phyloP scores from a whole-genome alignment of 2,329 filamentous ascomycete genomes.

The Aspergillus sp. region DNA sequence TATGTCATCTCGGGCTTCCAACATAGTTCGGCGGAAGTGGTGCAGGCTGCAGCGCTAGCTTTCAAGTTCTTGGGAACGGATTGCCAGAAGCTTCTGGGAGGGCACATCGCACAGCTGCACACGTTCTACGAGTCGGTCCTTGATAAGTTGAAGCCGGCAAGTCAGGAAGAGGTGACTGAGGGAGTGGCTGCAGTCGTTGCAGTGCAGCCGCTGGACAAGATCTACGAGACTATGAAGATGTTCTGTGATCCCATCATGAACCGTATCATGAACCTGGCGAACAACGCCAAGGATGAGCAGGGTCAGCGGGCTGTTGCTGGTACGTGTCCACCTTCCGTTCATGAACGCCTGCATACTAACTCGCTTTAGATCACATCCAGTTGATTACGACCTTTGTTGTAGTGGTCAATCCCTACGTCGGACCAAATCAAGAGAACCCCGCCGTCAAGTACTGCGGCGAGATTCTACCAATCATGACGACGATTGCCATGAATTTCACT shows the following conservation, averaged over 20 bases:
- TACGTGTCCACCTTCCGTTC: slow-evolving; percentile 31
- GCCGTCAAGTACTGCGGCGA: slow-evolving; percentile 96
- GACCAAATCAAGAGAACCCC: slow-evolving; percentile 72
- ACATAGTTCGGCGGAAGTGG: slow-evolving; percentile 82
- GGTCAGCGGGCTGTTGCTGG: slow-evolving; percentile 82
- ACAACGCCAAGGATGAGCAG: slow-evolving; percentile 77
- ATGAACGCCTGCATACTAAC: slow-evolving; percentile 11
- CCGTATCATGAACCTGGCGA: slow-evolving; percentile 80
- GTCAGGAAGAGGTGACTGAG: slow-evolving; percentile 94
- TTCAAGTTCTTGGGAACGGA: slow-evolving; percentile 98
- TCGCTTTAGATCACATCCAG: slow-evolving; percentile 71
- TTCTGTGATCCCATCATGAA: slow-evolving; percentile 90
- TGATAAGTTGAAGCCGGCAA: slow-evolving; percentile 77
- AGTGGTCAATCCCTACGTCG: slow-evolving; percentile 69
- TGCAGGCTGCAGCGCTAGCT: slow-evolving; percentile 85
- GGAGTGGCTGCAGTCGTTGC: slow-evolving; percentile 90
- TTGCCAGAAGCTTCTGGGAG: slow-evolving; percentile 80
- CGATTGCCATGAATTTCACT: slow-evolving; percentile 84
- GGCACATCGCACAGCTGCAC: slow-evolving; percentile 81
- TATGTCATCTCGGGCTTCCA: slow-evolving; percentile 94
- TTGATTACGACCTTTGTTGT: slow-evolving; percentile 90
- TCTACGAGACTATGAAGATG: slow-evolving; percentile 81
- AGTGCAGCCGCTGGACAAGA: slow-evolving; percentile 74
- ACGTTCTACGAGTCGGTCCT: slow-evolving; percentile 88
- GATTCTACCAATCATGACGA: slow-evolving; percentile 81